These are phyloP conservation scores for Hymenoscyphus fructigenus DNA, from an alignment of 2,329 filamentous ascomycete species.

Conservation along the genomic window DNA sequence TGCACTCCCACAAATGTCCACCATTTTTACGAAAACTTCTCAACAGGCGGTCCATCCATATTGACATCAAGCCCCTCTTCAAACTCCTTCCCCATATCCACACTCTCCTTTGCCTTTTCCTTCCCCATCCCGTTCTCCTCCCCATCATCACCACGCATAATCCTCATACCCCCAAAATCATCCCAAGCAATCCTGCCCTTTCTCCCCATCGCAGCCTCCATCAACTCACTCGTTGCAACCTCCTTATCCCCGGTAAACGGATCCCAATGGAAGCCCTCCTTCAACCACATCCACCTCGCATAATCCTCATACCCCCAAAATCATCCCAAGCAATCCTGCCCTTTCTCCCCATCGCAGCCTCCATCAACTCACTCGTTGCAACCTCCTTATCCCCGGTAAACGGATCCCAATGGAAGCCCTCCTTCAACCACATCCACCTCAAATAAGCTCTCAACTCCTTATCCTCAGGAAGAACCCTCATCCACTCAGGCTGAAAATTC, in stretches of 20 bases:
- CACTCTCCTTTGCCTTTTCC: background rate
- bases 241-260: conserved; percentile 64
- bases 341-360: conserved; percentile 50
- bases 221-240: conserved; percentile 52
- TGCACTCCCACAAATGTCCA: background rate
- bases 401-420: conserved; percentile 81
- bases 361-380: conserved; percentile 52
- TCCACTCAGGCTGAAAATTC: conserved; percentile 84
- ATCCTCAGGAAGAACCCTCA: conserved; percentile 76
- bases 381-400: conserved; percentile 62
- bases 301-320: conserved; percentile 49
- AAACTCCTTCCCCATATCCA: background rate
- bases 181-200: conserved; percentile 51
- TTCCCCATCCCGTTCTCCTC: background rate
- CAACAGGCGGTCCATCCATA: background rate
- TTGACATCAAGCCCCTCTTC: background rate
- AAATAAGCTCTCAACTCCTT: conserved; percentile 88
- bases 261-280: conserved; percentile 82
- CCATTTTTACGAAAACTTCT: background rate
- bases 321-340: conserved; percentile 49
- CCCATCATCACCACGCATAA: conserved; percentile 38
- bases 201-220: conserved; percentile 49
- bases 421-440: conserved; percentile 87
- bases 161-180: conserved; percentile 38
- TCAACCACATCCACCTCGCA: conserved; percentile 88